phyloP scores from a whole-genome alignment of 495 filamentous ascomycete genomes.

The Penicillium coprophilum region DNA sequence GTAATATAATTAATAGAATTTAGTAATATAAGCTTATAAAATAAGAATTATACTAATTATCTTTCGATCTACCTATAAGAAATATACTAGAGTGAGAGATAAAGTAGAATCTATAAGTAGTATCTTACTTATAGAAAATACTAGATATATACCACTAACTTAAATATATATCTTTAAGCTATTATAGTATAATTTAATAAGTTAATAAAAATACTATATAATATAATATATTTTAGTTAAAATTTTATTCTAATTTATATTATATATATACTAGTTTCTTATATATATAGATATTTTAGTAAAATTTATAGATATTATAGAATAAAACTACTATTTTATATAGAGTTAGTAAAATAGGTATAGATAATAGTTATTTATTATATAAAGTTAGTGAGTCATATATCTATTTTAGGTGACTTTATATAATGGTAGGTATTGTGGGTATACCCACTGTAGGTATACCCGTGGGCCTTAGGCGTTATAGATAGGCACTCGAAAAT shows the following conservation, averaged over 20 bases:
- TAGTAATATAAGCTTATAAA: constrained; percentile 6
- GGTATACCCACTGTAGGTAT: too few relatives aligned
- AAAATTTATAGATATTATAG: constrained; percentile 7
- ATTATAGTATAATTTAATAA: constrained; percentile 1
- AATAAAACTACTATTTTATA: neutral
- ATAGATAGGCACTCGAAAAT: neutral
- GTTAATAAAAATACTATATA: constrained; percentile 3
- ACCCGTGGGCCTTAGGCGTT: neutral
- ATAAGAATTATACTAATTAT: constrained; percentile 3
- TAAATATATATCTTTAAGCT: constrained; percentile 2
- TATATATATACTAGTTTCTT: constrained; percentile 3
- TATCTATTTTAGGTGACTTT: too few relatives aligned
- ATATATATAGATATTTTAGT: constrained; percentile 7
- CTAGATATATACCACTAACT: neutral
- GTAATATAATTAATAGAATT: neutral
- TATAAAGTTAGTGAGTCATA: neutral
- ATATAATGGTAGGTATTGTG: too few relatives aligned
- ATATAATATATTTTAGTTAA: neutral
- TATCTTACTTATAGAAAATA: constrained; percentile 2
- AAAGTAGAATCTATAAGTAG: neutral
- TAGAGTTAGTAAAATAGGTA: constrained; percentile 1
- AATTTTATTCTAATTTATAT: neutral
- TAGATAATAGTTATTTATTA: neutral
- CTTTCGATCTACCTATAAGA: neutral
- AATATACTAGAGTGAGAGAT: neutral